Conservation (phyloP, 2,329 filamentous ascomycete species). For the Penicillium sp. region DNA sequence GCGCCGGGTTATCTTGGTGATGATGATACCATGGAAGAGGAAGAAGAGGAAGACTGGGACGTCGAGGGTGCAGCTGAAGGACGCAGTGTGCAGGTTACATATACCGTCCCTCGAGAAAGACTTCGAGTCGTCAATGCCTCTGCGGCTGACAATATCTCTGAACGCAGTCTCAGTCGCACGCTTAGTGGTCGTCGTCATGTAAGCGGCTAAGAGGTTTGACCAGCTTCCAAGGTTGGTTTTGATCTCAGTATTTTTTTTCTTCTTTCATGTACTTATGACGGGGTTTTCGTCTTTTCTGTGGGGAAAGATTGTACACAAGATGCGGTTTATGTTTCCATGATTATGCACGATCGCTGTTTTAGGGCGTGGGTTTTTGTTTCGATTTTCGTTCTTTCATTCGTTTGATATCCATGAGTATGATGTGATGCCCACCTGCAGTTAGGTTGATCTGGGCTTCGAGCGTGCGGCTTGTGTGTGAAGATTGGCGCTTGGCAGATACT, state of each 20-base stretch:
- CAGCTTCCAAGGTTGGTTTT: background rate
- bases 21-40: slow-evolving; percentile 22
- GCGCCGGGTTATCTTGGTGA: slow-evolving; percentile 28
- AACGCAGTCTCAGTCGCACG: slow-evolving; percentile 27
- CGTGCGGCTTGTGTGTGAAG: background rate
- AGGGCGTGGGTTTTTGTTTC: slow-evolving; percentile 1
- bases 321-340: slow-evolving; percentile 5
- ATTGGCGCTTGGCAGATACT: slow-evolving; percentile 7
- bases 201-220: slow-evolving; percentile 9
- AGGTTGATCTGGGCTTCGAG: background rate
- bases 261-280: slow-evolving; percentile 8
- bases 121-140: slow-evolving; percentile 85
- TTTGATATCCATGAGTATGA: slow-evolving; percentile 10
- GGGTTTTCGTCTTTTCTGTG: background rate
- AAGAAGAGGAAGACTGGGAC: slow-evolving; percentile 67
- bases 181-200: slow-evolving; percentile 19
- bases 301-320: slow-evolving; percentile 13
- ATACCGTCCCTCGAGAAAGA: slow-evolving; percentile 85
- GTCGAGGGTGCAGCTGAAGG: slow-evolving; percentile 72
- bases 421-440: background rate
- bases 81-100: slow-evolving; percentile 79
- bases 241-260: slow-evolving; percentile 7
- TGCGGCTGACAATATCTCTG: slow-evolving; percentile 33
- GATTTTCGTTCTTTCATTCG: slow-evolving; percentile 11
- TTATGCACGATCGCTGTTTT: slow-evolving; percentile 8